A percentile compares a stretch with the other conserved stretches of the same genome.
Conservation (phyloP, 805 yeast genomes). For the Suhomyces tanzawaensis region DNA sequence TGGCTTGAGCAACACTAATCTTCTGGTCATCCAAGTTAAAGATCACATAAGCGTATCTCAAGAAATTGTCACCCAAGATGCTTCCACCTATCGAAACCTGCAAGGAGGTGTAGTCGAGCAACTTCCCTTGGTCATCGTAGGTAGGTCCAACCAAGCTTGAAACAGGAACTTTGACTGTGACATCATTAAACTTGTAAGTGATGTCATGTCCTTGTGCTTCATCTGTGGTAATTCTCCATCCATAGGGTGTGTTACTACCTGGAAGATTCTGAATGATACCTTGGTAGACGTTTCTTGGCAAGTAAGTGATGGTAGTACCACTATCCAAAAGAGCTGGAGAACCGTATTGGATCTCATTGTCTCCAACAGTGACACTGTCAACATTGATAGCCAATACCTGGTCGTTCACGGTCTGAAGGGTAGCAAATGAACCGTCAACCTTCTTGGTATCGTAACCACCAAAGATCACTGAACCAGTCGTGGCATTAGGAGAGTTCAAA, state of each 20-base stretch:
- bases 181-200: slow-evolving; percentile 57
- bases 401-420: not conserved
- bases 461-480: slow-evolving; percentile 48
- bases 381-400: not conserved
- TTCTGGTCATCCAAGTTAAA: slow-evolving; percentile 57
- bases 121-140: not conserved
- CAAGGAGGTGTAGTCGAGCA: not conserved
- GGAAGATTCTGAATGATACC: not conserved
- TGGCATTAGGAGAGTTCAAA: slow-evolving; percentile 17
- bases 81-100: not conserved
- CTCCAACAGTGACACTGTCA: not conserved
- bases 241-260: not conserved
- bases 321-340: slow-evolving; percentile 8
- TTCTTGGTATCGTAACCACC: slow-evolving; percentile 71
- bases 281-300: not conserved
- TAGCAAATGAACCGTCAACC: not conserved
- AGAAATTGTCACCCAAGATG: slow-evolving; percentile 60
- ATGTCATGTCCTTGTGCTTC: slow-evolving; percentile 12
- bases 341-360: not conserved
- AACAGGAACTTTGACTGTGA: slow-evolving; percentile 48
- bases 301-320: slow-evolving; percentile 7
- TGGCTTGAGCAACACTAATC: slow-evolving; percentile 47
- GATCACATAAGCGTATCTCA: slow-evolving; percentile 62
- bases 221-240: slow-evolving; percentile 20
- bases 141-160: slow-evolving; percentile 23